Conservation (phyloP, 2,329 filamentous ascomycete genomes). For the Alternaria infectoria region DNA sequence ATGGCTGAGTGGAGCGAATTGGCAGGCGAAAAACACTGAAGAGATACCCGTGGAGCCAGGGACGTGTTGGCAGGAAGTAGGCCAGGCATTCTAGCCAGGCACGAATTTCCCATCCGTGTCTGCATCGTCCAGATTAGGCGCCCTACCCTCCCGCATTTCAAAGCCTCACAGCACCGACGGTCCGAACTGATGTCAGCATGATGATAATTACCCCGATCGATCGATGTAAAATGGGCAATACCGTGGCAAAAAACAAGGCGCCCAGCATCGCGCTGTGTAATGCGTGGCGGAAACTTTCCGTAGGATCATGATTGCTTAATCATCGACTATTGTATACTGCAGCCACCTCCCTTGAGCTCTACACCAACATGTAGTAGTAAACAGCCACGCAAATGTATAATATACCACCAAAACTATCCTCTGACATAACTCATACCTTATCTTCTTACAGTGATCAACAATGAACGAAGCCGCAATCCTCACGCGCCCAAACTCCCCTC, state of each 20-base stretch:
- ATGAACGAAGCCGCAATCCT: neutral
- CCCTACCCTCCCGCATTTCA: neutral
- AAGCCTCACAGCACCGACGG: neutral
- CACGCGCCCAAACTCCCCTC: neutral
- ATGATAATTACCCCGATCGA: too few relatives aligned
- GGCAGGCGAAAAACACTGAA: neutral
- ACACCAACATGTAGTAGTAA: neutral
- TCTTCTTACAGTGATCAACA: neutral
- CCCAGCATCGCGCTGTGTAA: neutral
- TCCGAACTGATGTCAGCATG: neutral
- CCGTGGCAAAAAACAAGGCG: neutral
- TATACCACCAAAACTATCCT: neutral
- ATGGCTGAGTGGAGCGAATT: neutral
- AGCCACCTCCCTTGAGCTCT: neutral
- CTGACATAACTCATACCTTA: neutral
- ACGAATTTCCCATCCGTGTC: neutral
- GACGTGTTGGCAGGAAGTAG: too few relatives aligned
- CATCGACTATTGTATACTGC: neutral
- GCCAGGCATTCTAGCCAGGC: too few relatives aligned
- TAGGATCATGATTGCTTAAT: neutral
- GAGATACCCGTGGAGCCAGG: too few relatives aligned
- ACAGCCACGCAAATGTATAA: neutral
- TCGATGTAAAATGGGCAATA: fast-evolving
- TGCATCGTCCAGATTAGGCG: neutral
- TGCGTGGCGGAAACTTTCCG: neutral